Base-by-base conservation (phyloP, 805 yeast species). In the Ogataea parapolymorpha region DNA sequence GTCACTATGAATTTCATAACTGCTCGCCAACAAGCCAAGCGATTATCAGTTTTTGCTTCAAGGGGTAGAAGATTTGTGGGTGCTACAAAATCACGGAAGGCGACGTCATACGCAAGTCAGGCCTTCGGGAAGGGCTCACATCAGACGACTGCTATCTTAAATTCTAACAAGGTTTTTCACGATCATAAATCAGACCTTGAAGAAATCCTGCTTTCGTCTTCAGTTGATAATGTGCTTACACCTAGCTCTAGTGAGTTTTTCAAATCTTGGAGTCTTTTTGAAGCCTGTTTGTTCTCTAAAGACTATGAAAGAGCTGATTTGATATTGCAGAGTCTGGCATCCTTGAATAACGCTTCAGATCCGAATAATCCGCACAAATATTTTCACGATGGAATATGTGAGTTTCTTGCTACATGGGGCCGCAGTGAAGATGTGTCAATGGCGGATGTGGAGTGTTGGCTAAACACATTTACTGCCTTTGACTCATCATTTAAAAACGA, bases 271-370 rank as follows among this genome's bases (percentile, higher is more conserved):
- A 76, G 90, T 3, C 63, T 88, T 26, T 68, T 87, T 29, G 95
- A 88, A 52, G 91, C 93, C 0, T 82, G 90, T 49, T 56, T 88
- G 24, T 76, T 79, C 32, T 74, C 84, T 25, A 72, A 73, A 39
- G 83, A 85, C 55, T 75, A 72, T 50, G 75, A 72, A 16, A 70
- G 96, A 54, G 95, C 95, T 0, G 79, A 77, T 48, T 66, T 80
- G 17, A 79, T 87, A 15, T 62, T 88, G 29, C 68, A 71, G 39
- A 80, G 89, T 3, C 67, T 87, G 34, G 72, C 79, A 36, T 76
- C 77, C 15, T 60, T 79, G 15, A 60, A 70, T 4, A 54, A 62
- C 12, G 30, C 47, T 11, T 29, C 38, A 42, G 60, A 22, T 14
- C 43, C 35, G 22, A 37, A 39, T 3, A 44, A 39, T 13, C 18